A percentile compares a stretch with the other conserved stretches of the same genome.
phyloP scores from a whole-genome alignment of 352 stramenopile genomes.

The Blastocystis sp. region DNA sequence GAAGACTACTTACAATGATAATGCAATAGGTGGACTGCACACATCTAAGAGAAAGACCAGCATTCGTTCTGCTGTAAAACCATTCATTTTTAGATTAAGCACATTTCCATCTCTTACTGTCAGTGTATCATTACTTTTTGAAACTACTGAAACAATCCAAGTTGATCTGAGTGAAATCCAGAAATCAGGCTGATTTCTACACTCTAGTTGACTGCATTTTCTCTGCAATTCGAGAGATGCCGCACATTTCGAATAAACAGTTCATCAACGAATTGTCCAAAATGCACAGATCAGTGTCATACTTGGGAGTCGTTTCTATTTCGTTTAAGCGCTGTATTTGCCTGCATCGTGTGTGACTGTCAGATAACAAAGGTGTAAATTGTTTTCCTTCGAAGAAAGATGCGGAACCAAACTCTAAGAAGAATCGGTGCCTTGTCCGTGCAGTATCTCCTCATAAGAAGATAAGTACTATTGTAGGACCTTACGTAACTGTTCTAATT shows the following conservation, averaged over 20 bases:
- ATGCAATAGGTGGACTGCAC: background rate
- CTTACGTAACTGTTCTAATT: background rate
- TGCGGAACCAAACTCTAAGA: background rate
- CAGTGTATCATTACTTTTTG: too few relatives aligned
- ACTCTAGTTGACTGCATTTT: too few relatives aligned
- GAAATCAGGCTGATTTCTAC: background rate
- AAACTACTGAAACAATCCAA: background rate
- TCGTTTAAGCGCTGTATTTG: slow-evolving; percentile 38
- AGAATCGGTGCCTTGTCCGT: slow-evolving; percentile 39
- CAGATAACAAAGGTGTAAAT: slow-evolving; percentile 49
- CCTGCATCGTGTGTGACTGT: background rate
- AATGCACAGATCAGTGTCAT: background rate
- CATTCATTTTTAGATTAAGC: background rate
- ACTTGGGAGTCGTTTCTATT: background rate
- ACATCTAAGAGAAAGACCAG: background rate
- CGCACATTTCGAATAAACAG: slow-evolving; percentile 24
- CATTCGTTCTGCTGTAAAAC: background rate
- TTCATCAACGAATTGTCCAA: background rate
- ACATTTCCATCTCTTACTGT: too few relatives aligned
- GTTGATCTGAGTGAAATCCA: background rate
- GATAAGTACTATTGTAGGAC: slow-evolving; percentile 20
- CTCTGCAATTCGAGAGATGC: background rate
- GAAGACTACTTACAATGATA: background rate
- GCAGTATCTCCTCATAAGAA: slow-evolving; percentile 18
- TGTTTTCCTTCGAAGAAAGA: slow-evolving; percentile 53